Conservation (phyloP, 2,329 filamentous ascomycete genomes). For the Ophiostoma quercus region DNA sequence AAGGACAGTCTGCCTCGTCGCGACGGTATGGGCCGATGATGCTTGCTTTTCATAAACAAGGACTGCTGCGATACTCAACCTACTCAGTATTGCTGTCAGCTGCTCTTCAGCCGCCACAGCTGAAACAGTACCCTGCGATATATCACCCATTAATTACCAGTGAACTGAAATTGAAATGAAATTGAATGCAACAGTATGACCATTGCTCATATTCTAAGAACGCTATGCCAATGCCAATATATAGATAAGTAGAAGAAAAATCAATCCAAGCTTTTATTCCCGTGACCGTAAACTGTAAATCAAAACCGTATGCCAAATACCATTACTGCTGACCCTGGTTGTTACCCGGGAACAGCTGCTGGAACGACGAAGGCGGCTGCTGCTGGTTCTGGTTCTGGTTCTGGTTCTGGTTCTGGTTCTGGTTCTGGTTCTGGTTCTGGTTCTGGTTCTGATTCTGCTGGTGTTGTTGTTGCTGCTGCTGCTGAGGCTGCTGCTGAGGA, state of each 20-base stretch:
- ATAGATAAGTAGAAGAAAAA: neutral
- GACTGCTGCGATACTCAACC: neutral
- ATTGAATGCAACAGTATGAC: neutral
- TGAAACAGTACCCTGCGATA: neutral
- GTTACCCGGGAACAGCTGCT: slow-evolving; percentile 20
- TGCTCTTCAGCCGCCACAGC: neutral
- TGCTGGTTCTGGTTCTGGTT: slow-evolving; percentile 15
- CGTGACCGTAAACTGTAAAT: neutral
- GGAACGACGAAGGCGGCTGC: slow-evolving; percentile 19
- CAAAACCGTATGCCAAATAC: neutral
- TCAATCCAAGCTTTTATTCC: neutral
- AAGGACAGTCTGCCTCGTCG: neutral
- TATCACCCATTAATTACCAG: neutral
- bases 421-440: slow-evolving; percentile 14
- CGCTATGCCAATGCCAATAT: neutral
- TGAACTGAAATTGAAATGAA: neutral
- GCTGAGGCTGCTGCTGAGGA: slow-evolving; percentile 21
- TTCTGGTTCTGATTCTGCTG: slow-evolving; percentile 14
- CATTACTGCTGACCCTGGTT: slow-evolving; percentile 20
- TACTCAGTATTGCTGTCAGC: no score
- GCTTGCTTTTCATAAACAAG: neutral
- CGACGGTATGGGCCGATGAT: neutral
- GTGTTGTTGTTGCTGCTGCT: neutral
- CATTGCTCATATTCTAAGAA: neutral
- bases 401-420: slow-evolving; percentile 14